phyloP scores from a whole-genome alignment of 2,329 filamentous ascomycete species.

The Aspergillus aculeatus region DNA sequence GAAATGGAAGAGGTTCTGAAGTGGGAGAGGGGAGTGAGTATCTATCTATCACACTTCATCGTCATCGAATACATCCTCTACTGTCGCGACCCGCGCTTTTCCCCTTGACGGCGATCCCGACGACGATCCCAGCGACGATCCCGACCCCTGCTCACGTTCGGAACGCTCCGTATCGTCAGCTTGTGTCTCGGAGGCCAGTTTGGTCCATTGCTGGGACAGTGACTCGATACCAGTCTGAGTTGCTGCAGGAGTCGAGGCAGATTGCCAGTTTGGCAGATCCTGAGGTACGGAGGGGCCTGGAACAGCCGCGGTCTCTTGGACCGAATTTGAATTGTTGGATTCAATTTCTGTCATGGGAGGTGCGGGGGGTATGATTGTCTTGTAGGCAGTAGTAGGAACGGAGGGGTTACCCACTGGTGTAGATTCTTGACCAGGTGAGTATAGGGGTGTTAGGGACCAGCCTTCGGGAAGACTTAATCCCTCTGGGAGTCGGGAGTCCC shows the following conservation, averaged over 20 bases:
- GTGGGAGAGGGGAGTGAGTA: background rate
- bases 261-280: constrained; percentile 22
- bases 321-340: background rate
- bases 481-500: constrained; percentile 49
- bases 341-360: background rate
- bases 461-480: constrained; percentile 54
- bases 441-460: constrained; percentile 39
- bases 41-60: constrained; percentile 23
- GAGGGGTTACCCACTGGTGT: constrained; percentile 5
- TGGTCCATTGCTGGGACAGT: constrained; percentile 32
- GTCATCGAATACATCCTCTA: constrained; percentile 36
- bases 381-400: constrained; percentile 9
- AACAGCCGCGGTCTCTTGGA: constrained; percentile 3
- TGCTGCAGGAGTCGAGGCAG: constrained; percentile 9
- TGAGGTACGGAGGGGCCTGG: background rate
- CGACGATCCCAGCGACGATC: constrained; percentile 25
- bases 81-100: constrained; percentile 34
- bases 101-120: constrained; percentile 33
- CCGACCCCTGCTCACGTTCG: constrained; percentile 14
- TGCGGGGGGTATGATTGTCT: background rate
- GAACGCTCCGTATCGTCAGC: background rate
- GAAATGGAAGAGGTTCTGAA: background rate
- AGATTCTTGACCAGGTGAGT: constrained; percentile 17
- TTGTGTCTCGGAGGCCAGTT: constrained; percentile 25
- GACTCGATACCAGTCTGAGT: constrained; percentile 21